phyloP scores from a whole-genome alignment of 1,284 basidiomycete species.

The Irpex rosettiformis region DNA sequence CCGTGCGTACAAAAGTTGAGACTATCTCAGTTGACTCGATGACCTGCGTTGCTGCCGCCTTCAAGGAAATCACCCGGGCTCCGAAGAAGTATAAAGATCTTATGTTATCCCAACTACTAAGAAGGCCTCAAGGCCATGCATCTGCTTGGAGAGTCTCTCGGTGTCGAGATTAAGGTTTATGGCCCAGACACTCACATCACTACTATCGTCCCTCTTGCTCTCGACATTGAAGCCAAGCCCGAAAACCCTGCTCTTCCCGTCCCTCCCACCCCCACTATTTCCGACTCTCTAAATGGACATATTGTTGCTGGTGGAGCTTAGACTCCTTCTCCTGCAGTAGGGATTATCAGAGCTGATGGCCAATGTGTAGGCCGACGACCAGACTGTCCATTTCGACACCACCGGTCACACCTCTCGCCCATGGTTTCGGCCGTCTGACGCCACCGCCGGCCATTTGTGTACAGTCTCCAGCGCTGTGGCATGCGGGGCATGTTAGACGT shows the following conservation, averaged over 20 bases:
- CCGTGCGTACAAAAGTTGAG: background rate
- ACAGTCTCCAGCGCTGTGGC: constrained; percentile 97
- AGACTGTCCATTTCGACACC: constrained; percentile 84
- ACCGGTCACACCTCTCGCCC: constrained; percentile 52
- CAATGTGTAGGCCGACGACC: constrained; percentile 81
- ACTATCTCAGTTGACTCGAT: constrained; percentile 77
- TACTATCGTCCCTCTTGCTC: constrained; percentile 95
- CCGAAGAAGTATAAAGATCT: constrained; percentile 91
- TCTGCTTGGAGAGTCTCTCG: constrained; percentile 94
- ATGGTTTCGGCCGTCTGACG: constrained; percentile 88
- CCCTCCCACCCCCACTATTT: constrained; percentile 32
- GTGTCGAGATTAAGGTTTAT: constrained; percentile 95
- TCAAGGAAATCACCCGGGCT: constrained; percentile 99
- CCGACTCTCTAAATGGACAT: constrained; percentile 34
- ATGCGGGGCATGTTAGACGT: constrained; percentile 99
- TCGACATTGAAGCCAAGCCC: constrained; percentile 66
- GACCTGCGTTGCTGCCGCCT: constrained; percentile 96
- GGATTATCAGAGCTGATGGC: constrained; percentile 77
- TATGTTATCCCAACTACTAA: constrained; percentile 97
- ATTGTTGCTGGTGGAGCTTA: constrained; percentile 24
- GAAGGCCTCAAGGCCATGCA: constrained; percentile 99
- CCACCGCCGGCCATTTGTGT: constrained; percentile 93
- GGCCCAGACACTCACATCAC: constrained; percentile 99
- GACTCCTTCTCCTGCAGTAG: constrained; percentile 39
- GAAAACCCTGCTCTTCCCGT: constrained; percentile 37